Conservation (phyloP, 176 grass and related monocot species). For the Paspalum notatum region DNA sequence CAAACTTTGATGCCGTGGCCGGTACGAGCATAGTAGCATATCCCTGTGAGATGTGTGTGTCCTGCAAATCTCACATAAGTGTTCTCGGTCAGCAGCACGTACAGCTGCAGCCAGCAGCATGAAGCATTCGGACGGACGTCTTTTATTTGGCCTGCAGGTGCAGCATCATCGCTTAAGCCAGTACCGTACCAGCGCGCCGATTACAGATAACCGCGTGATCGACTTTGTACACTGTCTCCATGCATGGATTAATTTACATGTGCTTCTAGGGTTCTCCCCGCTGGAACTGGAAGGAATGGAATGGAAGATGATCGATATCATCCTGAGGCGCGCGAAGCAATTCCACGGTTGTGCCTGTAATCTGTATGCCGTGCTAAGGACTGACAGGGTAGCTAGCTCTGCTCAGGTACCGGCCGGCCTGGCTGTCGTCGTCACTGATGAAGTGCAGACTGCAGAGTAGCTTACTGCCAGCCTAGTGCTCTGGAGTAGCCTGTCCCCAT, state of each 20-base stretch:
- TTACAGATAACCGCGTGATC: conserved; percentile 8
- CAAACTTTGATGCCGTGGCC: conserved; percentile 8
- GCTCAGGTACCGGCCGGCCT: not conserved
- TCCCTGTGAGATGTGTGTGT: not conserved
- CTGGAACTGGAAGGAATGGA: not conserved
- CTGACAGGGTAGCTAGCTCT: not conserved
- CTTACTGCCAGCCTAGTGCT: not conserved
- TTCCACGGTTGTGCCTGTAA: not conserved
- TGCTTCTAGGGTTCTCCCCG: too few species aligned
- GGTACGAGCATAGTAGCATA: not conserved
- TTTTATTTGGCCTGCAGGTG: not conserved
- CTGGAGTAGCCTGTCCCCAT: not conserved
- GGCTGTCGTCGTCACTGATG: not conserved
- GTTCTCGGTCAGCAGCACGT: not conserved
- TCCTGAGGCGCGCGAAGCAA: too few species aligned
- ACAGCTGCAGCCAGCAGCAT: not conserved
- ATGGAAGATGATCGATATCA: not conserved
- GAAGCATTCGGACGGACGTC: not conserved
- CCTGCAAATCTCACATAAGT: not conserved
- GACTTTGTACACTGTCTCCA: too few species aligned
- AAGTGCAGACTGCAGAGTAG: not conserved
- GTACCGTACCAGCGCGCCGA: not conserved
- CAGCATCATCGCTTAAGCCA: not conserved
- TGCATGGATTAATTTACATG: too few species aligned
- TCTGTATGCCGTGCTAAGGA: not conserved